phyloP scores from a whole-genome alignment of 2,329 filamentous ascomycete genomes.

The Gnomoniopsis smithogilvyi region DNA sequence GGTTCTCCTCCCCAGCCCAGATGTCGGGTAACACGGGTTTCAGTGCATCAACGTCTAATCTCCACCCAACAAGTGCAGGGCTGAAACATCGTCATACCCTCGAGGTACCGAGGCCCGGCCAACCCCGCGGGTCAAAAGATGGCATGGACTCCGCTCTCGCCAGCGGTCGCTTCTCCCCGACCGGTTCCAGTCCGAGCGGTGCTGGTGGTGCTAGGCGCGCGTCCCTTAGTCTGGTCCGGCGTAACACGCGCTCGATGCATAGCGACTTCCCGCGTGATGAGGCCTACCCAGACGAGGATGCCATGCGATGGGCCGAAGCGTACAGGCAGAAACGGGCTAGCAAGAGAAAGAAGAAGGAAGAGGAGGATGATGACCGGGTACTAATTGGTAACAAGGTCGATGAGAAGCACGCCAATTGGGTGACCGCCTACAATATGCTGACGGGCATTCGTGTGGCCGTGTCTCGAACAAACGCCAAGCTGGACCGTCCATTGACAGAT shows the following conservation, averaged over 20 bases:
- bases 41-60: conserved; percentile 40
- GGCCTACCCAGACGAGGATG: conserved; percentile 82
- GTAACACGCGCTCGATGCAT: conserved; percentile 79
- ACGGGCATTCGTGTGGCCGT: conserved; percentile 97
- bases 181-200: conserved; percentile 46
- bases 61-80: conserved; percentile 52
- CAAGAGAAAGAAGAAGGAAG: conserved; percentile 77
- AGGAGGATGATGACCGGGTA: conserved; percentile 89
- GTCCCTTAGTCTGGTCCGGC: conserved; percentile 78
- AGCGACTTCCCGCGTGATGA: conserved; percentile 85
- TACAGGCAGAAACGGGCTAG: conserved; percentile 89
- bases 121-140: conserved; percentile 71
- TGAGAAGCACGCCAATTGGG: conserved; percentile 94
- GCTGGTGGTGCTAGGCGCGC: conserved; percentile 66
- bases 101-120: conserved; percentile 71
- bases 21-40: conserved; percentile 39
- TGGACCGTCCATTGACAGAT: conserved; percentile 85
- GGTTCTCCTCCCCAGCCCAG: conserved; percentile 63
- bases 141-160: conserved; percentile 62
- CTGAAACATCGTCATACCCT: conserved; percentile 83
- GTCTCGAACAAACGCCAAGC: conserved; percentile 92
- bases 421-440: conserved; percentile 99
- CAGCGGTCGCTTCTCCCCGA: conserved; percentile 80
- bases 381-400: conserved; percentile 97
- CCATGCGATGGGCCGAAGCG: conserved; percentile 86